A percentile compares a stretch with the other conserved stretches of the same genome.
These are phyloP conservation scores for Vitis riparia DNA, from an alignment of 164 flowering plant species.

Conservation along the genomic window DNA sequence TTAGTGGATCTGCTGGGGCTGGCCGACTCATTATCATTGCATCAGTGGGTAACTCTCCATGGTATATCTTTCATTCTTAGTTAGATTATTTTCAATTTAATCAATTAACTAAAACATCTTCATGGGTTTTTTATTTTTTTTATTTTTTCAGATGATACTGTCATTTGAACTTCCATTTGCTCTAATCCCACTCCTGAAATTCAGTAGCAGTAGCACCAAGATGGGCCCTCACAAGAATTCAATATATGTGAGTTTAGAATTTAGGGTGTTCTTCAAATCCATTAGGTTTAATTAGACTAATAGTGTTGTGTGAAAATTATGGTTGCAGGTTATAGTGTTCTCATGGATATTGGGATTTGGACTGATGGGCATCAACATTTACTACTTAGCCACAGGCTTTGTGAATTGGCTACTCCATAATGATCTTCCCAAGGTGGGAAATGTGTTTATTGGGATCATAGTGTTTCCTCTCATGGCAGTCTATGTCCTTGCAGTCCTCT, in stretches of 20 bases:
- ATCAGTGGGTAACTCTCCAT: slow-evolving; percentile 44
- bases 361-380: slow-evolving; percentile 79
- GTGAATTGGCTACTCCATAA: slow-evolving; percentile 74
- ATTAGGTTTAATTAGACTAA: not conserved
- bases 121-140: not conserved
- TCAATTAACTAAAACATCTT: no score
- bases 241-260: slow-evolving; percentile 49
- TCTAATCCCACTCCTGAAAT: slow-evolving; percentile 90
- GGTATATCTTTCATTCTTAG: not conserved
- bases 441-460: slow-evolving; percentile 68
- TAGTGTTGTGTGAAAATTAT: not conserved
- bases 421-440: slow-evolving; percentile 54
- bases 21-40: slow-evolving; percentile 80
- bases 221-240: slow-evolving; percentile 98
- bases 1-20: slow-evolving; percentile 75
- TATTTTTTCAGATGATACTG: slow-evolving; percentile 72
- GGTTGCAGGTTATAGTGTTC: slow-evolving; percentile 60
- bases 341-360: slow-evolving; percentile 75
- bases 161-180: slow-evolving; percentile 96
- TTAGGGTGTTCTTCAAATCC: no score
- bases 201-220: slow-evolving; percentile 82
- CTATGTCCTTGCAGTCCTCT: slow-evolving; percentile 58
- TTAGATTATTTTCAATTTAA: not conserved
- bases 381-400: slow-evolving; percentile 70
- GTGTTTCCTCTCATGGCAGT: slow-evolving; percentile 81